A percentile compares a stretch with the other conserved stretches of the same genome.
These are phyloP conservation scores for Aspergillus awamori DNA, from an alignment of 2,329 filamentous ascomycete species.

Conservation along the genomic window DNA sequence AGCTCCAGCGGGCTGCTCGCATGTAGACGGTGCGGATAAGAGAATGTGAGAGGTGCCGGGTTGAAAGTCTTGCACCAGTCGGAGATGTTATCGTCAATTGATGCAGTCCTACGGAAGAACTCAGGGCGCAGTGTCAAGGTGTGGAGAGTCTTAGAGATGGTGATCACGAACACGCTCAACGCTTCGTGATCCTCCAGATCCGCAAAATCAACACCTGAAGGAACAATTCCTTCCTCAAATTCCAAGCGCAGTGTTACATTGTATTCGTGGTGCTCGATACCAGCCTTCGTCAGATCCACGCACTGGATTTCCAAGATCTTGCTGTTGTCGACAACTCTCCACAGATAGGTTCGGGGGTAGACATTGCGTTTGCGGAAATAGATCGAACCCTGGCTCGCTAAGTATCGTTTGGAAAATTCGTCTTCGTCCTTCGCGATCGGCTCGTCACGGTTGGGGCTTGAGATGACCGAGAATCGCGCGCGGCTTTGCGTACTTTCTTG, in stretches of 20 bases:
- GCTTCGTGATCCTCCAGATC: constrained; percentile 78
- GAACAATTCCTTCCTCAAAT: constrained; percentile 73
- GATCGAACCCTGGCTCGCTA: constrained; percentile 78
- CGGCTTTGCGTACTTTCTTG: constrained; percentile 50
- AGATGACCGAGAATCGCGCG: constrained; percentile 50
- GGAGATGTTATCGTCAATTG: constrained; percentile 71
- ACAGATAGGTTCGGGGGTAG: constrained; percentile 83
- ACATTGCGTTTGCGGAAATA: constrained; percentile 78
- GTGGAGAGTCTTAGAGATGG: constrained; percentile 76
- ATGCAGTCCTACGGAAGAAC: constrained; percentile 71
- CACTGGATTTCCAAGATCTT: constrained; percentile 80
- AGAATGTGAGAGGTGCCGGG: constrained; percentile 74
- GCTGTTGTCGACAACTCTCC: constrained; percentile 82
- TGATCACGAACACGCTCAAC: constrained; percentile 77
- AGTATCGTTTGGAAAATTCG: constrained; percentile 70
- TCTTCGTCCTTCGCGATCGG: constrained; percentile 60
- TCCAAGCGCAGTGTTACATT: constrained; percentile 75
- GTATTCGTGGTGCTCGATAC: constrained; percentile 65
- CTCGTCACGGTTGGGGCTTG: constrained; percentile 45
- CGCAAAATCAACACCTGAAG: constrained; percentile 78
- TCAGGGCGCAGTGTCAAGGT: constrained; percentile 81
- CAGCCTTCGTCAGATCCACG: constrained; percentile 75
- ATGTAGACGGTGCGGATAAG: constrained; percentile 77
- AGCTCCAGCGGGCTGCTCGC: constrained; percentile 74
- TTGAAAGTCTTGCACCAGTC: constrained; percentile 76